A percentile compares a stretch with the other conserved stretches of the same genome.
Evolutionary conservation across 2,329 filamentous ascomycete genomes (phyloP).

Genomic region (Hirsutella thompsonii): DNA sequence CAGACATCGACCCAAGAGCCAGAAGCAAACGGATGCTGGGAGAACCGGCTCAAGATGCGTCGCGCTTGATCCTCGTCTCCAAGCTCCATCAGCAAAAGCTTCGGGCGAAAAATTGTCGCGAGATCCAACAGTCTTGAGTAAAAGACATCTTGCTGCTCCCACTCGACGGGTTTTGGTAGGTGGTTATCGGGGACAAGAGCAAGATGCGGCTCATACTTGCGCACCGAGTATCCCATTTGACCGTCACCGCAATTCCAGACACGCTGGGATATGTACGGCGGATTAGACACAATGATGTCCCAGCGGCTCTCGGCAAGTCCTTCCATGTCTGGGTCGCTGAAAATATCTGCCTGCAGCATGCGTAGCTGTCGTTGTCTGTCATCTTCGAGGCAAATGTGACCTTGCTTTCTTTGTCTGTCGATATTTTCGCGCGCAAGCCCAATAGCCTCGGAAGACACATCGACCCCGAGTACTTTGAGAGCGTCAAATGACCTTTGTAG

Average conservation of each 20-base stretch:
- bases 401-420: constrained; percentile 27
- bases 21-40: constrained; percentile 13
- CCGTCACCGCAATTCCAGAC: constrained; percentile 24
- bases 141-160: constrained; percentile 41
- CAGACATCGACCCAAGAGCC: constrained; percentile 48
- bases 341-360: constrained; percentile 38
- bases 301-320: constrained; percentile 14
- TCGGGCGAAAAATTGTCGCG: constrained; percentile 33
- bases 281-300: constrained; percentile 75
- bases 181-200: constrained; percentile 52
- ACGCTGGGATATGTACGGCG: constrained; percentile 69
- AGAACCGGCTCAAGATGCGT: constrained; percentile 43
- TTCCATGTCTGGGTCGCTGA: constrained; percentile 25
- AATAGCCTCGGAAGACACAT: constrained; percentile 57
- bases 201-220: constrained; percentile 65
- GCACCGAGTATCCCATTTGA: constrained; percentile 56
- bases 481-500: constrained; percentile 28
- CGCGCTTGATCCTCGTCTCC: constrained; percentile 55
- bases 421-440: constrained; percentile 54
- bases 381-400: constrained; percentile 8
- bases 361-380: constrained; percentile 16
- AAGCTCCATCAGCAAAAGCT: constrained; percentile 55
- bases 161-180: constrained; percentile 16
- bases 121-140: constrained; percentile 53
- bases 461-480: constrained; percentile 53